Conservation (phyloP, 78 protist species). For the Bodo saltans region DNA sequence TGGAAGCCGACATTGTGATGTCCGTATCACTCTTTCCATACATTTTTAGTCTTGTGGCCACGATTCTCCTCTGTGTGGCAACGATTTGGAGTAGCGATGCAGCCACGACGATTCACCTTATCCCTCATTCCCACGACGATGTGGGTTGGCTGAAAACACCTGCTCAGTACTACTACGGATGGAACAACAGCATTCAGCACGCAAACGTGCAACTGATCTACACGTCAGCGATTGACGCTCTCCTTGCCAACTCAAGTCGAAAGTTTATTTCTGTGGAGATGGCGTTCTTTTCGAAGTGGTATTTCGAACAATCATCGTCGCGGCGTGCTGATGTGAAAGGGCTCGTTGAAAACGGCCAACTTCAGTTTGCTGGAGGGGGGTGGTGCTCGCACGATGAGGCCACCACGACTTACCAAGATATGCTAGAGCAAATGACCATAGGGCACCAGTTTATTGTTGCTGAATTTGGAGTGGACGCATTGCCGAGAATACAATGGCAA, state of each 20-base stretch:
- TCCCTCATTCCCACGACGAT: conserved; percentile 61
- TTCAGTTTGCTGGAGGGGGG: conserved; percentile 54
- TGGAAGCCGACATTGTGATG: too few species aligned
- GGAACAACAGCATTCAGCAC: conserved; percentile 47
- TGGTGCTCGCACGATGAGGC: conserved; percentile 82
- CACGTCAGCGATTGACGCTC: conserved; percentile 41
- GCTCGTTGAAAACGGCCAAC: conserved; percentile 23
- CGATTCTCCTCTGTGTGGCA: too few species aligned
- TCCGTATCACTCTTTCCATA: too few species aligned
- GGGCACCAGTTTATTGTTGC: conserved; percentile 61
- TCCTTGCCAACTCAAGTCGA: conserved; percentile 56
- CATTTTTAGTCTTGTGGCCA: too few species aligned
- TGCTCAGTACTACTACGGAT: conserved; percentile 73
- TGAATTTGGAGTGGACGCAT: conserved; percentile 23
- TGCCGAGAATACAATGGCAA: conserved; percentile 56
- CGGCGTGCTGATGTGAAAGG: conserved; percentile 36
- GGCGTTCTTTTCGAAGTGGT: conserved; percentile 72
- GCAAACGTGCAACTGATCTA: conserved; percentile 67
- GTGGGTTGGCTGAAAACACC: conserved; percentile 86
- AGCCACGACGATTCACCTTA: too few species aligned
- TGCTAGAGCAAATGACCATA: conserved; percentile 66
- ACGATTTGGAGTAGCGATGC: too few species aligned
- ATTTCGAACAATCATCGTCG: conserved; percentile 53
- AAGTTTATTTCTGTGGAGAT: conserved; percentile 75
- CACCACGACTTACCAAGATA: conserved; percentile 12